phyloP scores from a whole-genome alignment of 1,139 yeast genomes.

The Hyphopichia khmerensis region DNA sequence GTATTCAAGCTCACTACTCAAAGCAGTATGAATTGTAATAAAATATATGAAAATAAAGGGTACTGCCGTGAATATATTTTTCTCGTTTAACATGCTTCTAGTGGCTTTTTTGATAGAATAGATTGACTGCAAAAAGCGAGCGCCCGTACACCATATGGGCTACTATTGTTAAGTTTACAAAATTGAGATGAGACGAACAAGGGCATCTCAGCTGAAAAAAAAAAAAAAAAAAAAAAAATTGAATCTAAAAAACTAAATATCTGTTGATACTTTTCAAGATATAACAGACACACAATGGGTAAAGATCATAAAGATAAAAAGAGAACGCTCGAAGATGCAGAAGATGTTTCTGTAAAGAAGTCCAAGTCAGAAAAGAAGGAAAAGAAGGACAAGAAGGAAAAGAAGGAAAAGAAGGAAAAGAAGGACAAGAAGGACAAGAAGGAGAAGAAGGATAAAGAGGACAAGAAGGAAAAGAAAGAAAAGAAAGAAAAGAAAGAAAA shows the following conservation, averaged over 20 bases:
- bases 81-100: too few relatives aligned
- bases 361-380: slow-evolving; percentile 25
- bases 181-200: too few relatives aligned
- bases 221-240: background rate
- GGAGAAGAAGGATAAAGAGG: slow-evolving; percentile 43
- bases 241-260: too few relatives aligned
- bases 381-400: slow-evolving; percentile 42
- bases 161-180: background rate
- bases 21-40: too few relatives aligned
- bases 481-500: slow-evolving; percentile 18
- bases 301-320: slow-evolving; percentile 41
- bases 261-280: too few relatives aligned
- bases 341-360: slow-evolving; percentile 23
- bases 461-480: slow-evolving; percentile 37
- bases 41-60: too few relatives aligned
- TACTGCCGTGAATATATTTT: too few relatives aligned
- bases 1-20: too few relatives aligned
- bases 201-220: background rate
- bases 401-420: slow-evolving; percentile 43
- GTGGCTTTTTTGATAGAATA: too few relatives aligned
- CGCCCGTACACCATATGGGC: too few relatives aligned
- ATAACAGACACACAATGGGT: slow-evolving; percentile 17
- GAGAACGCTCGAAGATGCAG: slow-evolving; percentile 37
- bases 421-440: slow-evolving; percentile 49
- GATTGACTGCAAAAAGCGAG: too few relatives aligned